Base-by-base conservation (phyloP, 441 rosid genomes). In the Mallotus repandus region DNA sequence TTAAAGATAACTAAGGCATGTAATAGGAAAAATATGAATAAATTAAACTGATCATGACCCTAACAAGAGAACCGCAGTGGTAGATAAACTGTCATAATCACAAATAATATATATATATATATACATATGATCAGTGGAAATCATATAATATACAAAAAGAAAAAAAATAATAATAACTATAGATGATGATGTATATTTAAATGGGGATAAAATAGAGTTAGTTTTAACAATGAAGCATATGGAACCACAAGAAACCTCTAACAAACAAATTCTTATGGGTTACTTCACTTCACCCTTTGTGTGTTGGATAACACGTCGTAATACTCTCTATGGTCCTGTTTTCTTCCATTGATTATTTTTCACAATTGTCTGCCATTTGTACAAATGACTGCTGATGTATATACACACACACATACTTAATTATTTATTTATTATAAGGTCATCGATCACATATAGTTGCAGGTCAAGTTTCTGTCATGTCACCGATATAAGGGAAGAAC, bases 51-150 rank as follows among this genome's bases (percentile, higher is more conserved):
- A 58, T 49, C 12, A 66, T 14, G 66, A 65, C 55, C 49, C 22
- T 52, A 59, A 56, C 45, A 63, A 60, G 50, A 66, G 75, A 77
- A 75, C 63, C 69, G 52, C 58, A 22, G 12, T 68, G 81, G 80
- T 81, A 68, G 86, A 72, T 85, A 11, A 73, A 72, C 60, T 68
- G 80, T 85, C 86, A 55, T 60, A 61, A 63, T 84, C 88, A 49
- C 57, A 55, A 38, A 3, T 38, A 38, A 38, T 4, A 38, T 38
- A 38, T 38, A 38, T 38, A 38, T 35, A 25, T 35, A 35, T 35
- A 35, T 35, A 35, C 5, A 38, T 38, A 38, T 29, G 32, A 29
- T 29, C 32, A 29, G 3, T 29, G 32, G 32, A 38, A 38, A 38
- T 38, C 41, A 38, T 38, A 38, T 38, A 38, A 38, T 38, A 38